Evolutionary conservation across 192 early-diverging fungal genomes (phyloP), one percentile per base, ranked within the genome.

Genomic region (Paraglomus occultum): DNA sequence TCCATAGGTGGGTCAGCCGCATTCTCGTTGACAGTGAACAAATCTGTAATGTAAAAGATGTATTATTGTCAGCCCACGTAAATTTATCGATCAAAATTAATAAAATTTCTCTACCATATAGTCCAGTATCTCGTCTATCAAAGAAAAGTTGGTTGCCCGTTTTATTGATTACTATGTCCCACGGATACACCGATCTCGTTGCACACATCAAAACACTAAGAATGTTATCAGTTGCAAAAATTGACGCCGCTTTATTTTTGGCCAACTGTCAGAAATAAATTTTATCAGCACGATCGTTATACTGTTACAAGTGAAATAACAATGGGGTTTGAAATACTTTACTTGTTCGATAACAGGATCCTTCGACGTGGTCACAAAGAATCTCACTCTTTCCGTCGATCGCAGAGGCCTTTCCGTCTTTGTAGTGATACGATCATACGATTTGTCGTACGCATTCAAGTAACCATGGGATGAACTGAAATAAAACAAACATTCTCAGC

Each of bases 11-110:
- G 94, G 66, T 95, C 93, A 8, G 78, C 78, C 9, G 95, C 92
- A 82, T 97, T 98, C 78, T 99, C 97, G 76, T 99, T 97, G 47
- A 99, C 97, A 48, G 91, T 88, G 5, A 92, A 79, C 67, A 90
- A 91, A 77, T 99, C 95, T 72, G 84, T n/a, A 6, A 67, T 38
- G 12, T 52, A 51, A 15, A 52, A 51, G 18, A 42, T 20, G 76
- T 69, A 44, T 51, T 15, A 68, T 4, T 1, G 42, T 48, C 8
- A 31, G 12, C 12, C 39, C 22, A 63, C 11, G 20, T 49, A n/a
- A 2, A 51, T n/a, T n/a, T 15, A 11, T 47, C 8, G 49, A 51
- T 7, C 39, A 14, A 54, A 2, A 60, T 52, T 38, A 49, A 8
- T 43, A 40, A n/a, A 47, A 15, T 57, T 46, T 51, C 61, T 74